Evolutionary conservation across 139 green algal species (phyloP).

Genomic region (Closterium sp.): DNA sequence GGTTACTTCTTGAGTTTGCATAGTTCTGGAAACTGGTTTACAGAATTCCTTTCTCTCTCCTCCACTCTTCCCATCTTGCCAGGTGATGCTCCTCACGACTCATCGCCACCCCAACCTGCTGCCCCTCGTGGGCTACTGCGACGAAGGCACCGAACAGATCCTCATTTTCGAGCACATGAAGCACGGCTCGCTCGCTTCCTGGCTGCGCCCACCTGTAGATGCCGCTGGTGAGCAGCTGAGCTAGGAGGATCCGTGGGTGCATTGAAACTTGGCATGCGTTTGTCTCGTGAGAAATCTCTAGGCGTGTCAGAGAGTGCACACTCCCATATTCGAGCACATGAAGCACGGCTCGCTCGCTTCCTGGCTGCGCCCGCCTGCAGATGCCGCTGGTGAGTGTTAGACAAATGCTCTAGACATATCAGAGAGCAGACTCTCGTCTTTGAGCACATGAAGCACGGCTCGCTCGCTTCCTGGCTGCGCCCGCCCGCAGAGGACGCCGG

Average conservation of each 20-base stretch:
- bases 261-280: no score
- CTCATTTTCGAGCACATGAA: slow-evolving; percentile 8
- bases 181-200: not conserved
- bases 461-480: slow-evolving; percentile 2
- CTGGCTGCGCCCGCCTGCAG: not conserved
- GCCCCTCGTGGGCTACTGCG: not conserved
- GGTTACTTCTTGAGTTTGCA: no score
- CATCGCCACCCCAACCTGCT: slow-evolving; percentile 8
- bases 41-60: no score
- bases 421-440: no score
- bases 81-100: not conserved
- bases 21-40: no score
- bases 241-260: no score
- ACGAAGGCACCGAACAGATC: slow-evolving; percentile 15
- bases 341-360: not conserved
- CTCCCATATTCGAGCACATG: slow-evolving; percentile 10
- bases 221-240: not conserved
- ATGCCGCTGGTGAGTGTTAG: not conserved
- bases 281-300: no score
- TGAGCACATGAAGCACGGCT: not conserved
- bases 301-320: no score
- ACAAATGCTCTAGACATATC: no score
- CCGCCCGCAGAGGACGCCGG: not conserved
- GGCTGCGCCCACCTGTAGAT: not conserved
- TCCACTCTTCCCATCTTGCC: not conserved